Conservation (phyloP, 768 basidiomycete species). For the Flagelloscypha sp. region DNA sequence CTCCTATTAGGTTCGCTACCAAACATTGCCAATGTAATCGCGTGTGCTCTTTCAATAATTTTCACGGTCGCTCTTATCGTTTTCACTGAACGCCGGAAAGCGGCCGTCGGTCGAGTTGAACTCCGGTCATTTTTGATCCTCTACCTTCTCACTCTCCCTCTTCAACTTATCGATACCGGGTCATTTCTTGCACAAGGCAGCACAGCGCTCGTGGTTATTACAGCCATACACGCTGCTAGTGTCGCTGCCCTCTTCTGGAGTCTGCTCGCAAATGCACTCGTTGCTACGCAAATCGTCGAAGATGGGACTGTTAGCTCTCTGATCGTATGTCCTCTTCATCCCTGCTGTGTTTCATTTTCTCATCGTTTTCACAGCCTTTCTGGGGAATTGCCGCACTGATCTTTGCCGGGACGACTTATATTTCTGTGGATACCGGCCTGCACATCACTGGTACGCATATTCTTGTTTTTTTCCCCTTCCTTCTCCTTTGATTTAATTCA, state of each 20-base stretch:
- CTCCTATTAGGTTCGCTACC: slow-evolving; percentile 65
- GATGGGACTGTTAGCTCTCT: slow-evolving; percentile 73
- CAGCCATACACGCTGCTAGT: slow-evolving; percentile 71
- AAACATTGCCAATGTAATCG: slow-evolving; percentile 81
- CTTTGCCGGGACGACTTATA: slow-evolving; percentile 71
- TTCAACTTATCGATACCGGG: slow-evolving; percentile 79
- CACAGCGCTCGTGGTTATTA: slow-evolving; percentile 57
- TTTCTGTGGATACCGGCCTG: slow-evolving; percentile 75
- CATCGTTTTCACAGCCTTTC: slow-evolving; percentile 44
- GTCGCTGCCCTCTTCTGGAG: slow-evolving; percentile 76
- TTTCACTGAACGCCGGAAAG: slow-evolving; percentile 57
- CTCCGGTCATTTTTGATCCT: slow-evolving; percentile 55
- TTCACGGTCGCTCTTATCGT: slow-evolving; percentile 50
- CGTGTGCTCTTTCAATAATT: slow-evolving; percentile 67
- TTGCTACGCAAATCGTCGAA: slow-evolving; percentile 88
- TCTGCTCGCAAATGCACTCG: slow-evolving; percentile 65
- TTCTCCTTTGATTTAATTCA: too few relatives aligned
- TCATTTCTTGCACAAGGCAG: slow-evolving; percentile 73
- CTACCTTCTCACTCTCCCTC: slow-evolving; percentile 64
- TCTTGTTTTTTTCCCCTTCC: too few relatives aligned
- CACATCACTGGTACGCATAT: too few relatives aligned
- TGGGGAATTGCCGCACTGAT: slow-evolving; percentile 45
- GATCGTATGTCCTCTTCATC: slow-evolving; percentile 39
- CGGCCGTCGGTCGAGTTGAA: slow-evolving; percentile 83
- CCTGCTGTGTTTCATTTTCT: slow-evolving; percentile 3